Evolutionary conservation across 345 rosid genomes (phyloP), one percentile per base, ranked within the genome.

Genomic region (Luvunga scandens): DNA sequence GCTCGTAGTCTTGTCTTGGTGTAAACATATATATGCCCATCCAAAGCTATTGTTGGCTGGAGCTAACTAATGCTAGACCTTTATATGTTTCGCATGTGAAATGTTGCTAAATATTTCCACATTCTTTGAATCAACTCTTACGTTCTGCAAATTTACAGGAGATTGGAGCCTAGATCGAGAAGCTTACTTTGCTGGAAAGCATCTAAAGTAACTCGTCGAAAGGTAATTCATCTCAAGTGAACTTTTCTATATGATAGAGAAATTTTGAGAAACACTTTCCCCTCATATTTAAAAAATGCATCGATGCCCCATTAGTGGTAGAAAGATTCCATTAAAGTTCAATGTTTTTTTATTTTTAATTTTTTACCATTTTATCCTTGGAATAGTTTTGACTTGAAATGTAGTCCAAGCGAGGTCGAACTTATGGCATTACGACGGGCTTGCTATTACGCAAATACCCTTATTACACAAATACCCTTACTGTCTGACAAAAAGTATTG

Each of bases 141-240:
- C 64, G 25, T 77, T 68, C 62, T 72, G 30, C 71, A 22, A 75
- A 69, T 80, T 78, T 72, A 65, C 93, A 97, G 98, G 91, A 93
- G 91, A 80, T 90, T 97, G 77, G 99, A 97, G 83, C 89, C 98
- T 2, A 86, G 87, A 80, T 91, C 99, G 5, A 92, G 94, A 89
- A 93, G 89, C 86, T 83, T 94, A 86, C 86, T 94, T 61, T 91
- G 99, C 86, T 93, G 98, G 99, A 94, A 91, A 83, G 88, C 90
- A 53, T 83, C 91, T 2, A 88, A 86, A 84, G 87, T 79, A 66
- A 87, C 88, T 13, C 89, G 90, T 50, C 86, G 89, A 25, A 94
- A 92, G 98, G 99, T 97, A 91, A 80, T 79, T 30, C 45, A 77
- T 69, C 39, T 66, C 39, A 24, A 56, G 39, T 9, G 19, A 21